These are phyloP conservation scores for Boletus huronensis DNA, from an alignment of 768 basidiomycete genomes.

Conservation along the genomic window DNA sequence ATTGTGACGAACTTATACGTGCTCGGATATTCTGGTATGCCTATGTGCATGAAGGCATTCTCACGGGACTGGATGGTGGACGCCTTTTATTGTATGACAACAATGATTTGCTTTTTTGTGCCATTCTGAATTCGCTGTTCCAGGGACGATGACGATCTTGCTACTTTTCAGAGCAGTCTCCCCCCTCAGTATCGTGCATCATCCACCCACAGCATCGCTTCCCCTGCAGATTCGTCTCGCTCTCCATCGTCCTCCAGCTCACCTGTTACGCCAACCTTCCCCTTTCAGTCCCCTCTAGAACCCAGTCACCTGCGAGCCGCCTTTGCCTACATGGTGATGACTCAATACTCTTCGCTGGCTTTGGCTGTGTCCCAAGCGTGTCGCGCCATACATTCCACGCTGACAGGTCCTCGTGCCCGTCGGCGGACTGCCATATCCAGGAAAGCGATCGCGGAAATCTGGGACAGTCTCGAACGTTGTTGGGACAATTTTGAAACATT, in stretches of 20 bases:
- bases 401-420: slow-evolving; percentile 79
- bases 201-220: slow-evolving; percentile 26
- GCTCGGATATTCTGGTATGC: slow-evolving; percentile 90
- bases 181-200: slow-evolving; percentile 38
- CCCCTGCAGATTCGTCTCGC: slow-evolving; percentile 34
- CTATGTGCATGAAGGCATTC: slow-evolving; percentile 80
- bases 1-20: slow-evolving; percentile 59
- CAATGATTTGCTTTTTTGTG: not conserved
- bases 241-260: slow-evolving; percentile 27
- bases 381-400: slow-evolving; percentile 67
- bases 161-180: slow-evolving; percentile 64
- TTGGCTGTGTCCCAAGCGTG: slow-evolving; percentile 75
- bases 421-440: slow-evolving; percentile 54
- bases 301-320: slow-evolving; percentile 32
- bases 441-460: slow-evolving; percentile 69
- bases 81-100: slow-evolving; percentile 69
- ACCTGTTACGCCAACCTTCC: slow-evolving; percentile 21
- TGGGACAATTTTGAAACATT: slow-evolving; percentile 83
- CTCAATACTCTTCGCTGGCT: slow-evolving; percentile 64
- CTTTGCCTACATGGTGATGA: slow-evolving; percentile 49
- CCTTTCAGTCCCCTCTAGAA: slow-evolving; percentile 23
- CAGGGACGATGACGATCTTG: slow-evolving; percentile 75
- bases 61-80: slow-evolving; percentile 79
- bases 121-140: slow-evolving; percentile 3
- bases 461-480: slow-evolving; percentile 75